Evolutionary conservation across 768 basidiomycete genomes (phyloP), one percentile per base, ranked within the genome.

Genomic region (Hygrocybe punicea): DNA sequence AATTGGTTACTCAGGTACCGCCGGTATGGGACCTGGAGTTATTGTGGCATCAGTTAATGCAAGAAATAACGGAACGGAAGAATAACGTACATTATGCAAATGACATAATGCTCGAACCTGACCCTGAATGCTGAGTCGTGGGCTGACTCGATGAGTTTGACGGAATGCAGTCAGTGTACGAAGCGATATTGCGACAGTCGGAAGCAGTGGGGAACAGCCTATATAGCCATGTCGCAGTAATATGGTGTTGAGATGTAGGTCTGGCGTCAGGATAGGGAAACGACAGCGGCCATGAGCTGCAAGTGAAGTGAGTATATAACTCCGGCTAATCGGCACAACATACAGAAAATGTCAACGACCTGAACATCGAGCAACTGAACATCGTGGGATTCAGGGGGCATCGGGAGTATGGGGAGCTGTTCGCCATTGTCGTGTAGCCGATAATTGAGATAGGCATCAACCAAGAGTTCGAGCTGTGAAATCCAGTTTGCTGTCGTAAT

Each of bases 41-140:
- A 55, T 45, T 16, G 25, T 23, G 24, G 42, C 25, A 29, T 39
- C 39, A 14, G 16, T n/a, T 44, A 45, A 25, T 40, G 11, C n/a
- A n/a, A n/a, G n/a, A 34, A 19, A 44, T 42, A 29, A 42, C 16
- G 6, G 23, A 29, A 55, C 4, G 16, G 29, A 29, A 29, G 29
- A 29, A 55, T 21, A 17, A 55, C 53, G 9, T 29, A 60, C 45
- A 16, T 60, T 36, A 16, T 74, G 67, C 17, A 71, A 24, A 50
- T 73, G 68, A 29, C 67, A 71, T 0, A 74, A 56, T 2, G 50
- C 52, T 47, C 69, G 69, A 21, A 67, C 55, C 44, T 71, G 69
- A 9, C 66, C 55, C 44, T 73, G 60, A 6, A 67, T 60, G 0
- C 65, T 51, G 4, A 73, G 60, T 19, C 61, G 63, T 14, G 70